Conservation (phyloP, 495 filamentous ascomycete species). For the Neurospora pannonica region DNA sequence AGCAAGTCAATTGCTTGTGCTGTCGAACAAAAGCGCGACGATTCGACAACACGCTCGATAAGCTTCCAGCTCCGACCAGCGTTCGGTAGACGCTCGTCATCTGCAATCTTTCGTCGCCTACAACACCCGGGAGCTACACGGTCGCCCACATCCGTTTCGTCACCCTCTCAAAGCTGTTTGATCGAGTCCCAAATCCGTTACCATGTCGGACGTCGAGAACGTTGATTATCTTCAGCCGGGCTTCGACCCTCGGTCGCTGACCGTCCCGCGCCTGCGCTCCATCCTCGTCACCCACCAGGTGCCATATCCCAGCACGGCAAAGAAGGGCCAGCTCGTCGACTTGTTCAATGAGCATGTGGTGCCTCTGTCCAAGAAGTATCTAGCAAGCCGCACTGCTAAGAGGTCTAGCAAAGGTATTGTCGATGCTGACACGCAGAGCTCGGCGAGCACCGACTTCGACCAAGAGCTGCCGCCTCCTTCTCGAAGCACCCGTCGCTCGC, state of each 20-base stretch:
- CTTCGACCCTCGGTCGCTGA: constrained; percentile 77
- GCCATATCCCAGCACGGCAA: constrained; percentile 67
- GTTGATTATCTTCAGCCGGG: constrained; percentile 72
- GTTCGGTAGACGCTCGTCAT: neutral
- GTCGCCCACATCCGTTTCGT: neutral
- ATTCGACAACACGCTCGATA: neutral
- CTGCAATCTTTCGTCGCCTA: neutral
- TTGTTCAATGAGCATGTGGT: constrained; percentile 73
- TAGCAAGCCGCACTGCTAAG: constrained; percentile 66
- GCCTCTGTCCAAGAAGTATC: constrained; percentile 64
- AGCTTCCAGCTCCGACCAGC: neutral
- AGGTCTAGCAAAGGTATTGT: constrained; percentile 78
- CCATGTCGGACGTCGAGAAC: constrained; percentile 56
- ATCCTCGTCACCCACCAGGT: constrained; percentile 84
- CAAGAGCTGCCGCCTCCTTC: constrained; percentile 33
- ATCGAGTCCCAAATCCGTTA: constrained; percentile 10
- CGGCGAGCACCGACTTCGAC: constrained; percentile 29
- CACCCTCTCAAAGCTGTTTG: neutral
- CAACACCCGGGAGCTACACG: neutral
- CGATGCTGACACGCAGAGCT: constrained; percentile 52
- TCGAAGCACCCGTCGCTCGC: constrained; percentile 22
- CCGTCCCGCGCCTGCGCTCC: constrained; percentile 74
- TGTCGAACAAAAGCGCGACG: neutral
- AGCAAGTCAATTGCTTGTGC: neutral
- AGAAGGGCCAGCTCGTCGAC: constrained; percentile 78